These are phyloP conservation scores for Canavalia gladiata DNA, from an alignment of 306 rosid genomes.

Conservation along the genomic window DNA sequence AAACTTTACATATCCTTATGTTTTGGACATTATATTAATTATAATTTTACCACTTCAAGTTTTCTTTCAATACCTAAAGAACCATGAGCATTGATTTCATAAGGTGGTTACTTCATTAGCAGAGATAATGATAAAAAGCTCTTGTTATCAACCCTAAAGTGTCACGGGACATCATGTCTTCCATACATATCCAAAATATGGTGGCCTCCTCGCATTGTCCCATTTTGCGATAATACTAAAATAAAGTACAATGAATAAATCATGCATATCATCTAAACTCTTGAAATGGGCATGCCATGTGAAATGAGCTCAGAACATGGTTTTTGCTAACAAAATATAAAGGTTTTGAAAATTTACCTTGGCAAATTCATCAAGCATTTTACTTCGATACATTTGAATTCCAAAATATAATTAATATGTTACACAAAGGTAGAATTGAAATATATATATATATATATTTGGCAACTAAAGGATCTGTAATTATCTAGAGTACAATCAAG, in stretches of 20 bases:
- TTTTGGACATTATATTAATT: no score
- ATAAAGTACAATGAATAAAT: constrained; percentile 28
- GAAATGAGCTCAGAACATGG: constrained; percentile 16
- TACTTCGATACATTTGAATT: constrained; percentile 89
- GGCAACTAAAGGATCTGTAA: background rate
- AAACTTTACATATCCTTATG: background rate
- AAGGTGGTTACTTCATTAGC: constrained; percentile 44
- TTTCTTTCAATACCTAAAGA: constrained; percentile 60
- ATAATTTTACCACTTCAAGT: background rate
- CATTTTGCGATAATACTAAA: constrained; percentile 66
- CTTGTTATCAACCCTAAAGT: constrained; percentile 50
- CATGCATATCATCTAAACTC: constrained; percentile 27
- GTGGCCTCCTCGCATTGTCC: constrained; percentile 57
- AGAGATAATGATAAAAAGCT: constrained; percentile 51
- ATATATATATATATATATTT: background rate
- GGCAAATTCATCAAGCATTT: constrained; percentile 84
- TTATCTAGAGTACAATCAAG: background rate
- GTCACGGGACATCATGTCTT: constrained; percentile 56
- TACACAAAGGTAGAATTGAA: background rate
- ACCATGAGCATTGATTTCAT: constrained; percentile 40
- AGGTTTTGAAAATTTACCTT: constrained; percentile 62
- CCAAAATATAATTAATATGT: background rate
- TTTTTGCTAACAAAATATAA: constrained; percentile 11
- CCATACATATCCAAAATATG: constrained; percentile 61
- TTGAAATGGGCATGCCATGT: constrained; percentile 12